Percentiles rank a stretch among this genome's conserved stretches.
These are phyloP conservation scores for Sarocladium brachiariae DNA, from an alignment of 2,329 filamentous ascomycete species.

Conservation along the genomic window DNA sequence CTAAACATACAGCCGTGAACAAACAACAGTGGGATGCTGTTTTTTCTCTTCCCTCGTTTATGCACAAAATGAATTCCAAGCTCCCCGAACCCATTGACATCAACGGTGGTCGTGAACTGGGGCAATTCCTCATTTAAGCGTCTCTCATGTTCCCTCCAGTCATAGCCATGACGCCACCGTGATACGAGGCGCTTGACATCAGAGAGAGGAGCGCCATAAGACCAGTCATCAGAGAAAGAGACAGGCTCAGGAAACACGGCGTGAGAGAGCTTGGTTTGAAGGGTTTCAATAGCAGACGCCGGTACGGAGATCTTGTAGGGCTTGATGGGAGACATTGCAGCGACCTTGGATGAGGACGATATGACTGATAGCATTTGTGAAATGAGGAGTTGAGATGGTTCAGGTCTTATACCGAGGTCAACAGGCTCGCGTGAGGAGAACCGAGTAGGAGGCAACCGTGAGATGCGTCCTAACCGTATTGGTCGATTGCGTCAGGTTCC, in stretches of 20 bases:
- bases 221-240: slow-evolving; percentile 26
- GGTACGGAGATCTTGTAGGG: slow-evolving; percentile 29
- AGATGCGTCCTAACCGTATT: no score
- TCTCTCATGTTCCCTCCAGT: slow-evolving; percentile 55
- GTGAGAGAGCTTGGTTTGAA: slow-evolving; percentile 25
- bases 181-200: slow-evolving; percentile 28
- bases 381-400: no score
- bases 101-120: slow-evolving; percentile 47
- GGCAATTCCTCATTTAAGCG: slow-evolving; percentile 48
- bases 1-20: slow-evolving; percentile 52
- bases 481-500: no score
- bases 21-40: slow-evolving; percentile 59
- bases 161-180: slow-evolving; percentile 41
- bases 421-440: no score
- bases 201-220: slow-evolving; percentile 23
- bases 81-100: slow-evolving; percentile 49
- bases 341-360: slow-evolving; percentile 9
- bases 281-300: slow-evolving; percentile 20
- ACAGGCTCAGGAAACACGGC: slow-evolving; percentile 23
- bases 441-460: no score
- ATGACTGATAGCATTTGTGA: no score
- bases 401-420: no score
- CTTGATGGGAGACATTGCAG: slow-evolving; percentile 19
- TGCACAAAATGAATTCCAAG: slow-evolving; percentile 60
- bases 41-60: slow-evolving; percentile 39